phyloP scores from a whole-genome alignment of 2,329 filamentous ascomycete genomes.

The Drechslerella coelobrocha region DNA sequence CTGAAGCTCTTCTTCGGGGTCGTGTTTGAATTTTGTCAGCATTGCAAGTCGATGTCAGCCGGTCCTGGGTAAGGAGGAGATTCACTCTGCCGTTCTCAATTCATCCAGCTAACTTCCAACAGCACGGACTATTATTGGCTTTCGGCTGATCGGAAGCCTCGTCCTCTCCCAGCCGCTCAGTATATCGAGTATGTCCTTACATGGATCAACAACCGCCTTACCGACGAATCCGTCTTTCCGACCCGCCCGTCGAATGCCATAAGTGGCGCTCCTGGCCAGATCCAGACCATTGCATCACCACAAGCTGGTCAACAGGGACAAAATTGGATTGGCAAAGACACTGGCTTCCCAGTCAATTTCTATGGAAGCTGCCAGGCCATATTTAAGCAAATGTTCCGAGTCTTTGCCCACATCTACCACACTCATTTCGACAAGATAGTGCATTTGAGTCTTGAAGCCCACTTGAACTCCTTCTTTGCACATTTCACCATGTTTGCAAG shows the following conservation, averaged over 20 bases:
- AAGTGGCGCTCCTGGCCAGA: constrained; percentile 57
- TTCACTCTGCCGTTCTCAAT: constrained; percentile 4
- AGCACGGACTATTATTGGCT: constrained; percentile 56
- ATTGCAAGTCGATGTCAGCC: constrained; percentile 91
- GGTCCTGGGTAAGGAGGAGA: constrained; percentile 73
- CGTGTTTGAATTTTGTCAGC: constrained; percentile 83
- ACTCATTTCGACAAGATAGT: constrained; percentile 91
- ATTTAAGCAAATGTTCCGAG: constrained; percentile 97
- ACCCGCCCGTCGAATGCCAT: constrained; percentile 53
- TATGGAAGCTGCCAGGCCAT: constrained; percentile 89
- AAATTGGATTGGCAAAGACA: constrained; percentile 84
- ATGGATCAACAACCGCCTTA: constrained; percentile 55
- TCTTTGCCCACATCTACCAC: constrained; percentile 98
- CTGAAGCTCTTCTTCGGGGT: constrained; percentile 63
- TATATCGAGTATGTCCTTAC: constrained; percentile 55
- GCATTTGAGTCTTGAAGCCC: constrained; percentile 79
- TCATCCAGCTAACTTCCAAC: background rate
- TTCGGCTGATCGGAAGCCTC: constrained; percentile 54
- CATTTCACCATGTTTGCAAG: constrained; percentile 70
- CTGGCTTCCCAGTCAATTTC: constrained; percentile 90
- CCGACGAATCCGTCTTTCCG: constrained; percentile 55
- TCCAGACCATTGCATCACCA: constrained; percentile 64
- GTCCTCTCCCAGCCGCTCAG: constrained; percentile 54
- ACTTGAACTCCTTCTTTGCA: constrained; percentile 85
- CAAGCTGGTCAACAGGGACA: constrained; percentile 69